Evolutionary conservation across 768 basidiomycete genomes (phyloP), one percentile per base, ranked within the genome.

Genomic region (Russula olivacea): DNA sequence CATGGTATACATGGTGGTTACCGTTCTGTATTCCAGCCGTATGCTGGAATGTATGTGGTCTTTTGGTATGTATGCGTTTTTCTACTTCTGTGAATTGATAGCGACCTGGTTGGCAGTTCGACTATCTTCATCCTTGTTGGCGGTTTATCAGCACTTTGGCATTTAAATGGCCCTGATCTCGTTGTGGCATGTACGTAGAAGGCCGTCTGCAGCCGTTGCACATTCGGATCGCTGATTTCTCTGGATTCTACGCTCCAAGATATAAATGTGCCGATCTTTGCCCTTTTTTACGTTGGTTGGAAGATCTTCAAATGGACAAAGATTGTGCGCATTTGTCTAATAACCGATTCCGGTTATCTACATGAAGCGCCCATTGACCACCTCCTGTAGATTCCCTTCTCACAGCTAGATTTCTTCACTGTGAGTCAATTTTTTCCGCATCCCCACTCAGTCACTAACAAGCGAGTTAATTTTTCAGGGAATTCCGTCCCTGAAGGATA

Each of bases 291-390:
- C 30, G 36, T 67, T 40, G 61, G 64, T 28, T 67, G 54, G 61
- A 67, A 67, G 58, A n/a, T 65, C 14, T 36, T n/a, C 21, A 61
- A 62, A 53, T 40, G n/a, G 38, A 67, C 66, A 41, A 67, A 67
- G 48, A 65, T 67, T 7, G 66, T 67, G 15, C 4, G 66, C 49
- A 21, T 34, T 52, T 14, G 2, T 47, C 34, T 49, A 41, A 6
- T 23, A 28, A 25, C 32, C 48, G 41, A 25, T 6, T 14, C 19
- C 34, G 28, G 12, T 19, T 30, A 25, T 21, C 23, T 10, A 56
- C 25, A 41, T 36, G 15, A 41, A 19, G 51, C 28, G 17, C n/a
- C 19, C 12, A 17, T n/a, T 19, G 19, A 43, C 19, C 6, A 9
- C 19, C 38, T 38, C 7, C 41, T 43, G 1, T 25, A 64, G 62